Conservation (phyloP, 1,284 basidiomycete genomes). For the Microbotryum saponariae region DNA sequence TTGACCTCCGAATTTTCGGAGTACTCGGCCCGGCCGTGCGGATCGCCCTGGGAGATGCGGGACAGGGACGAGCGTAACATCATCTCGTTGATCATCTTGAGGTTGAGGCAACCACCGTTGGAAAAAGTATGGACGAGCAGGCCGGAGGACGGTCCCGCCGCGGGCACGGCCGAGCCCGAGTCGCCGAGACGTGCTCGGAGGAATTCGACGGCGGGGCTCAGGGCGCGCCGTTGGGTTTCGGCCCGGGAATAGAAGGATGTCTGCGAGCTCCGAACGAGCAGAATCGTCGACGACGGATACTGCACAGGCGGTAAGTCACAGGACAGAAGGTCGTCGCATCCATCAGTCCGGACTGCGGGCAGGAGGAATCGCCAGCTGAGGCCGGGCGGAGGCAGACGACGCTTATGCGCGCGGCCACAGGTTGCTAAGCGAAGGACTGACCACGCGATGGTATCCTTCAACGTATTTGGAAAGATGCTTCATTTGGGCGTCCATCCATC, state of each 20-base stretch:
- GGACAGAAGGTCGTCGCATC: no score
- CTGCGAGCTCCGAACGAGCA: conserved; percentile 20
- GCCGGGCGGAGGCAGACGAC: no score
- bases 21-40: no score
- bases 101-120: conserved; percentile 25
- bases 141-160: neutral
- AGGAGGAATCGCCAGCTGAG: no score
- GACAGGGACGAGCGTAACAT: neutral
- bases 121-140: conserved; percentile 25
- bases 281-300: conserved; percentile 20
- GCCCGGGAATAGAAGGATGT: conserved; percentile 13
- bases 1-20: neutral
- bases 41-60: no score
- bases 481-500: conserved; percentile 18
- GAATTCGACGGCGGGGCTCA: conserved; percentile 17
- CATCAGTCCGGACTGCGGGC: no score
- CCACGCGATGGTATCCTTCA: conserved; percentile 9
- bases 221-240: neutral
- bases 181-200: neutral
- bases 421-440: neutral
- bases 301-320: neutral
- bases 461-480: conserved; percentile 25
- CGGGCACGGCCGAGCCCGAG: neutral
- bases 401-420: no score
- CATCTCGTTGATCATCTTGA: conserved; percentile 22